Percentiles rank a stretch among this genome's conserved stretches.
phyloP scores from a whole-genome alignment of 176 grass and related monocot genomes.

The Ensete ventricosum region DNA sequence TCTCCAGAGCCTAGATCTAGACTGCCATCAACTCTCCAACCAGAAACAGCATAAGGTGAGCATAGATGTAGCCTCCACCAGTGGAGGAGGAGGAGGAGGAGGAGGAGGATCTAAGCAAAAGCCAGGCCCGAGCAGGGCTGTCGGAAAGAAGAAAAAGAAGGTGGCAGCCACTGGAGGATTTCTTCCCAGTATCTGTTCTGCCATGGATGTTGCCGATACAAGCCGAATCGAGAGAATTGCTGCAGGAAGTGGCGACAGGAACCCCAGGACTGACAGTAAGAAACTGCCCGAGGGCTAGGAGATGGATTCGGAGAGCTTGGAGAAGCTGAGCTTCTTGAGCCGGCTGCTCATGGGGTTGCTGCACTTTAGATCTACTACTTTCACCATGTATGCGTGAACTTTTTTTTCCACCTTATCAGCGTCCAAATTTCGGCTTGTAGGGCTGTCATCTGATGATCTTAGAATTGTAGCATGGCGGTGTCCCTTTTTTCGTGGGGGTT shows the following conservation, averaged over 20 bases:
- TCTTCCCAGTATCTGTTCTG: constrained; percentile 3
- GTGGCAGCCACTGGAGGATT: neutral
- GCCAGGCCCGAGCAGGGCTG: neutral
- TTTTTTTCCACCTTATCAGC: constrained; percentile 50
- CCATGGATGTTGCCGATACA: neutral
- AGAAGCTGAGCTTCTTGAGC: constrained; percentile 91
- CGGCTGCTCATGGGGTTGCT: constrained; percentile 78
- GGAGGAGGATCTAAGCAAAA: neutral
- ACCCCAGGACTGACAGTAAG: neutral
- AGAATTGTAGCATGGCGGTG: constrained; percentile 35
- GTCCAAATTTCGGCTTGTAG: constrained; percentile 25
- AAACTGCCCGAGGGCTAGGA: constrained; percentile 32
- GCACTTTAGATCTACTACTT: constrained; percentile 89
- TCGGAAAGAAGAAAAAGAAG: neutral
- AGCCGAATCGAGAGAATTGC: neutral
- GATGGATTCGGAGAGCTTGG: constrained; percentile 86
- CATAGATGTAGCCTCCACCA: neutral
- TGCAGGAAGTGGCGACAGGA: neutral
- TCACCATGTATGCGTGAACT: constrained; percentile 34
- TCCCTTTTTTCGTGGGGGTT: constrained; percentile 29
- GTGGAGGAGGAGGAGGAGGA: neutral
- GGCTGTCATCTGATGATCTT: constrained; percentile 25
- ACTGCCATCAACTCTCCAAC: neutral
- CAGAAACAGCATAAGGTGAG: neutral
- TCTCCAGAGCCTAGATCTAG: neutral